A percentile compares a stretch with the other conserved stretches of the same genome.
These are phyloP conservation scores for Tardiomyces digboiensis DNA, from an alignment of 1,139 yeast genomes.

Conservation along the genomic window DNA sequence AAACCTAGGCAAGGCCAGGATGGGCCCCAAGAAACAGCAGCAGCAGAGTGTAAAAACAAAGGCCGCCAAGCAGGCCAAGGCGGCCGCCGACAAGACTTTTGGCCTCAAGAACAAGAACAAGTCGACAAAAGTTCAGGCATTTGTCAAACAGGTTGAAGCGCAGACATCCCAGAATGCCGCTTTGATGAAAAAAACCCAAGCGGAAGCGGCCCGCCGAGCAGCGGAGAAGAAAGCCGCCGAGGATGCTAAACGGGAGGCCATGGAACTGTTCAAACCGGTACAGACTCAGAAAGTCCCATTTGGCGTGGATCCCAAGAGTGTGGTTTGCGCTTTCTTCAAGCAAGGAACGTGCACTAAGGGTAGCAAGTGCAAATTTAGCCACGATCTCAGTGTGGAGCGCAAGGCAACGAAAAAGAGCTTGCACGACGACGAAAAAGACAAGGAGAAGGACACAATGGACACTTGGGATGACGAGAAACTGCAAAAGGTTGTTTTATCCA, in stretches of 20 bases:
- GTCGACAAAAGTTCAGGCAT: slow-evolving; percentile 85
- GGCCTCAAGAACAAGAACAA: slow-evolving; percentile 86
- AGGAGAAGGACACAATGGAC: slow-evolving; percentile 87
- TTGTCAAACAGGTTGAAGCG: slow-evolving; percentile 65
- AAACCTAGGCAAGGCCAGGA: slow-evolving; percentile 41
- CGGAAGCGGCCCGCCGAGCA: slow-evolving; percentile 59
- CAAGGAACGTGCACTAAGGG: slow-evolving; percentile 90
- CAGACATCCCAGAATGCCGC: slow-evolving; percentile 44
- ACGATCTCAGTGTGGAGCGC: slow-evolving; percentile 79
- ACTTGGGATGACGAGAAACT: slow-evolving; percentile 96
- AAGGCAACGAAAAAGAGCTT: slow-evolving; percentile 86
- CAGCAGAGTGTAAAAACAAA: slow-evolving; percentile 51
- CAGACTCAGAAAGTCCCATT: slow-evolving; percentile 85
- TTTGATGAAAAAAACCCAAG: slow-evolving; percentile 61
- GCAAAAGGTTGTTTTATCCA: slow-evolving; percentile 75
- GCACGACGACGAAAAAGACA: slow-evolving; percentile 74
- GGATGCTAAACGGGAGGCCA: slow-evolving; percentile 79
- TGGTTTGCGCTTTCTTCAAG: slow-evolving; percentile 85
- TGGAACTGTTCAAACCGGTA: slow-evolving; percentile 59
- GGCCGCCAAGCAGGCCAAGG: slow-evolving; percentile 56
- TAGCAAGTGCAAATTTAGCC: slow-evolving; percentile 86
- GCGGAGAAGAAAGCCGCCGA: slow-evolving; percentile 93
- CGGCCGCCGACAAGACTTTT: slow-evolving; percentile 84
- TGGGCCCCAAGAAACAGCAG: slow-evolving; percentile 57
- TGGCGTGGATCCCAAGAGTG: slow-evolving; percentile 96